Evolutionary conservation across 305 asterid genomes (phyloP).

Genomic region (Plantago lanceolata): DNA sequence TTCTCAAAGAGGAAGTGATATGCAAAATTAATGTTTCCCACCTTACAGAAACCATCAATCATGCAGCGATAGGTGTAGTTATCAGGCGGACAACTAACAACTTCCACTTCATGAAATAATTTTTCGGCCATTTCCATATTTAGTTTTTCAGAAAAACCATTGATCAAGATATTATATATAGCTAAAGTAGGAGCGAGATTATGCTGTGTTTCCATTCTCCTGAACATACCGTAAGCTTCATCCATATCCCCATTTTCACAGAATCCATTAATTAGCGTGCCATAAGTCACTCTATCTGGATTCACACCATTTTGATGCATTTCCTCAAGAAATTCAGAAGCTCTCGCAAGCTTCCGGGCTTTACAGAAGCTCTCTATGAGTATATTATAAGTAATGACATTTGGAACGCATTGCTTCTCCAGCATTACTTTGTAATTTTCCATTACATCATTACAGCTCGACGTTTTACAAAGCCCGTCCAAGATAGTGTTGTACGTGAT

Average conservation of each 20-base stretch:
- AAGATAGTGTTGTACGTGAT: slow-evolving; percentile 75
- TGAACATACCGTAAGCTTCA: slow-evolving; percentile 57
- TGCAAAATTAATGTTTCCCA: slow-evolving; percentile 57
- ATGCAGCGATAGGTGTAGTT: slow-evolving; percentile 68
- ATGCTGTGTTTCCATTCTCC: slow-evolving; percentile 51
- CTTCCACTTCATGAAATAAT: slow-evolving; percentile 58
- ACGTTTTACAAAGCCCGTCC: slow-evolving; percentile 81
- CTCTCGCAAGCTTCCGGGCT: slow-evolving; percentile 47
- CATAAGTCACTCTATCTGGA: slow-evolving; percentile 69
- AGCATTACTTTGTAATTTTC: slow-evolving; percentile 66
- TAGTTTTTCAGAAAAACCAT: slow-evolving; percentile 55
- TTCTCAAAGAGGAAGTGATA: slow-evolving; percentile 48
- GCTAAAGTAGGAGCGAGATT: slow-evolving; percentile 55
- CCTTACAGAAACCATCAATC: slow-evolving; percentile 87
- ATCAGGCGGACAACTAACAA: slow-evolving; percentile 47
- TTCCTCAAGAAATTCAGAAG: slow-evolving; percentile 63
- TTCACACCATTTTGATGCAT: slow-evolving; percentile 46
- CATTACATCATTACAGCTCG: slow-evolving; percentile 59
- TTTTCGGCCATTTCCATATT: slow-evolving; percentile 53
- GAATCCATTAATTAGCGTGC: slow-evolving; percentile 74
- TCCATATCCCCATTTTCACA: slow-evolving; percentile 61
- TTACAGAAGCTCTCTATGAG: slow-evolving; percentile 83
- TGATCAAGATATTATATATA: slow-evolving; percentile 62
- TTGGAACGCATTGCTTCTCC: slow-evolving; percentile 70
- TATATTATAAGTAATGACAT: slow-evolving; percentile 73